These are phyloP conservation scores for Juglanconis sp. DNA, from an alignment of 2,329 filamentous ascomycete genomes.

Conservation along the genomic window DNA sequence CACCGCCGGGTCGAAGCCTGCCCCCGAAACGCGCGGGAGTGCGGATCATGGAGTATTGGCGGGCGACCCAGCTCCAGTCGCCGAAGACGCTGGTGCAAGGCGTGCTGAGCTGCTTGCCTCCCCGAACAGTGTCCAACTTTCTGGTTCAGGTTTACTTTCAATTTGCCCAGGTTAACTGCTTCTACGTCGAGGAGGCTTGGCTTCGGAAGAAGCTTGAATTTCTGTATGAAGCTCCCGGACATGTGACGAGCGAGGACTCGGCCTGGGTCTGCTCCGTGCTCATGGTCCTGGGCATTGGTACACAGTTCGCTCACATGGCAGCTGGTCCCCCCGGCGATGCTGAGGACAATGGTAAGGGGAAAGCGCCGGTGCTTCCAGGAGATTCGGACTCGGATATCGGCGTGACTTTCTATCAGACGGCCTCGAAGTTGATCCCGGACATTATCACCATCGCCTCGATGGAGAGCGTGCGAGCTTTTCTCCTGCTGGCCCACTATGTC, in stretches of 20 bases:
- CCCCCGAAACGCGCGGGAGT: conserved; percentile 17
- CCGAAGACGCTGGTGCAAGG: conserved; percentile 33
- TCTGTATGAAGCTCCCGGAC: conserved; percentile 37
- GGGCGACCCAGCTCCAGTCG: conserved; percentile 44
- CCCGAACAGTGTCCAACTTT: conserved; percentile 44
- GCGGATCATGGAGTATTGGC: conserved; percentile 36
- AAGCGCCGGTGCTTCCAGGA: conserved; percentile 19
- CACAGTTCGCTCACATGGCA: conserved; percentile 49
- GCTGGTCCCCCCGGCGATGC: conserved; percentile 20
- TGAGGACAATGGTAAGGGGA: conserved; percentile 50
- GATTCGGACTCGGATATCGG: conserved; percentile 48
- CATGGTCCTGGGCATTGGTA: conserved; percentile 47
- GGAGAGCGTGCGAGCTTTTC: conserved; percentile 55
- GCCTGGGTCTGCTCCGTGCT: conserved; percentile 43
- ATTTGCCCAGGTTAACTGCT: conserved; percentile 47
- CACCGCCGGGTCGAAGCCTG: neutral
- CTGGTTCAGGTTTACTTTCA: conserved; percentile 45
- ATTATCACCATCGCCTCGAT: conserved; percentile 55
- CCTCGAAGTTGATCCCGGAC: conserved; percentile 52
- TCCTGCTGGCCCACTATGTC: conserved; percentile 54
- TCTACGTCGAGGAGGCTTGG: conserved; percentile 44
- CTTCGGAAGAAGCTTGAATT: conserved; percentile 37
- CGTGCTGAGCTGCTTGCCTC: conserved; percentile 40
- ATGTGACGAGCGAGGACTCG: conserved; percentile 38
- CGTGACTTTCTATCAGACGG: conserved; percentile 54